Evolutionary conservation across 768 basidiomycete species (phyloP).

Genomic region (Phaffia australis): DNA sequence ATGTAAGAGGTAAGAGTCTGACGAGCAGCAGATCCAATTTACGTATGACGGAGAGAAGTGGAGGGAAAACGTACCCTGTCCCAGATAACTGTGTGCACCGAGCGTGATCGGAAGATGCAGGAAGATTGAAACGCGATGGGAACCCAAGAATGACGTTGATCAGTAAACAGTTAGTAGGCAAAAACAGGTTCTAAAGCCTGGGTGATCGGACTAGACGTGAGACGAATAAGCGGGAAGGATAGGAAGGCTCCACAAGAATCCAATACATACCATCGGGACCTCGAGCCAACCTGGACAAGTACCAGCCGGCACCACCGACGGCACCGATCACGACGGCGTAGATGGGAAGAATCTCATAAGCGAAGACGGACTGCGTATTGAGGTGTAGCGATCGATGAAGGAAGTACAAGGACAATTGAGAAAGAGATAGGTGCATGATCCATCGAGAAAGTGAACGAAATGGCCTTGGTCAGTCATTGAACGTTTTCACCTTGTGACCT

Average conservation of each 20-base stretch:
- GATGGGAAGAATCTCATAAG: too few relatives aligned
- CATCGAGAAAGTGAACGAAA: too few relatives aligned
- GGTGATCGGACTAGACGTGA: not conserved
- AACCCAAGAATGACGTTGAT: not conserved
- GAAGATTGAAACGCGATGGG: not conserved
- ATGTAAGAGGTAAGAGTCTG: conserved; percentile 1
- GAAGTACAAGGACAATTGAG: too few relatives aligned
- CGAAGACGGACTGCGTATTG: too few relatives aligned
- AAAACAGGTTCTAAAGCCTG: not conserved
- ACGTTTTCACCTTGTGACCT: too few relatives aligned
- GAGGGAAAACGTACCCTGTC: too few relatives aligned
- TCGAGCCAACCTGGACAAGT: conserved; percentile 29
- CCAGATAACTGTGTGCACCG: not conserved
- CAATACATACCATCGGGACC: conserved; percentile 17
- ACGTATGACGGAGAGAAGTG: too few relatives aligned
- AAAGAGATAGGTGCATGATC: too few relatives aligned
- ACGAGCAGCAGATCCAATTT: not conserved
- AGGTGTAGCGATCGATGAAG: too few relatives aligned
- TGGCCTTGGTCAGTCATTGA: too few relatives aligned
- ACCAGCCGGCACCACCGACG: conserved; percentile 16
- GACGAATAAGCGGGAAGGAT: not conserved
- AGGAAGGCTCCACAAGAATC: not conserved
- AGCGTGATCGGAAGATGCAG: not conserved
- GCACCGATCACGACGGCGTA: conserved; percentile 25
- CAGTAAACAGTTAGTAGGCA: not conserved